Evolutionary conservation across 2,329 filamentous ascomycete species (phyloP).

Genomic region (Fusarium siculi): DNA sequence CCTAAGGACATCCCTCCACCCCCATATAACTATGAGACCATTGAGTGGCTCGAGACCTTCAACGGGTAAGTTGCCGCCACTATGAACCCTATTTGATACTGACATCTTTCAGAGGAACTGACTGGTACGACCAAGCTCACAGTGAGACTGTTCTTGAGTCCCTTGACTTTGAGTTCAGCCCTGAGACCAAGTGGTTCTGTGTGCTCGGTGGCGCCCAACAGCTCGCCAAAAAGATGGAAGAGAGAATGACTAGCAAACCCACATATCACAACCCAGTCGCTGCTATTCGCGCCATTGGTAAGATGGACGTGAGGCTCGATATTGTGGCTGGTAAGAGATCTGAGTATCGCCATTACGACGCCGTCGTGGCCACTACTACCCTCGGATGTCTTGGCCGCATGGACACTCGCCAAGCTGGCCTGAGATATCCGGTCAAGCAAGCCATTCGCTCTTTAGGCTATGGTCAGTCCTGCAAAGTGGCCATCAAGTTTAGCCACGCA

Average conservation of each 20-base stretch:
- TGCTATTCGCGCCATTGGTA: neutral
- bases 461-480: constrained; percentile 4
- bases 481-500: constrained; percentile 3
- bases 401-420: neutral
- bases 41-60: constrained; percentile 13
- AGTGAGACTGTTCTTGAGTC: constrained; percentile 10
- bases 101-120: neutral
- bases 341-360: neutral
- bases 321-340: neutral
- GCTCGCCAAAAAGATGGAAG: constrained; percentile 8
- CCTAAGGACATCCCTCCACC: neutral
- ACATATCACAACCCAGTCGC: neutral
- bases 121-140: constrained; percentile 17
- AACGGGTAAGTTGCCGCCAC: neutral
- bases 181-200: constrained; percentile 5
- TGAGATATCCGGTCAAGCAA: constrained; percentile 9
- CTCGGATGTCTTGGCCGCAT: constrained; percentile 2
- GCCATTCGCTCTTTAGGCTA: constrained; percentile 15
- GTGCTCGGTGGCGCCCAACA: constrained; percentile 8
- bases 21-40: constrained; percentile 3
- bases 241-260: neutral
- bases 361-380: neutral
- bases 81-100: accelerated
- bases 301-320: neutral
- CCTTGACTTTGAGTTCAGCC: neutral